Conservation (phyloP, 164 flowering plant species). For the Liriodendron chinense region DNA sequence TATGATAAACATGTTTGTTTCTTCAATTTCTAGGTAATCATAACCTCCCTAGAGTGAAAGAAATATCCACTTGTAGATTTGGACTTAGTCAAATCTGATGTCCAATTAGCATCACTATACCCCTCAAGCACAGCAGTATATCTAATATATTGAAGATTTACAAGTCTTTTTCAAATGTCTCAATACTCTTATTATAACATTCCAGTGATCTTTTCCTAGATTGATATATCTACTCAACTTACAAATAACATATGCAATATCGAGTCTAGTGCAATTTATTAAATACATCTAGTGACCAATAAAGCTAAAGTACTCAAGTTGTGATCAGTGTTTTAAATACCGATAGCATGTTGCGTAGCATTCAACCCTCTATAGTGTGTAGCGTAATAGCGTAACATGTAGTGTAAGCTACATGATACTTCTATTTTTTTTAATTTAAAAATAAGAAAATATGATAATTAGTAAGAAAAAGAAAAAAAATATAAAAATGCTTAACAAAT, state of each 20-base stretch:
- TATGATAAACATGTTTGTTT: not conserved
- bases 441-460: no score
- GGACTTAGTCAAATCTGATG: not conserved
- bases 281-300: not conserved
- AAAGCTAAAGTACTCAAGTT: not conserved
- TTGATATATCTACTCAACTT: not conserved
- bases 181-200: not conserved
- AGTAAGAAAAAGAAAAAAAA: no score
- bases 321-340: no score
- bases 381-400: no score
- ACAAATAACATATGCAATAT: not conserved
- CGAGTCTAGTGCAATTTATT: not conserved
- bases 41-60: not conserved
- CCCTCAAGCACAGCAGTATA: not conserved
- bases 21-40: not conserved
- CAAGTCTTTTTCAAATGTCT: not conserved
- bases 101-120: not conserved
- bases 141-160: not conserved
- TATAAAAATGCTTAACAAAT: no score
- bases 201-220: not conserved
- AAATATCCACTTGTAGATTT: not conserved
- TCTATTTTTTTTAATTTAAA: no score
- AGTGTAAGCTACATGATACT: no score
- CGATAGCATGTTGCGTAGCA: no score
- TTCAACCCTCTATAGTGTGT: no score